Evolutionary conservation across 345 rosid species (phyloP), one percentile per base, ranked within the genome.

Genomic region (Hibiscus trionum): DNA sequence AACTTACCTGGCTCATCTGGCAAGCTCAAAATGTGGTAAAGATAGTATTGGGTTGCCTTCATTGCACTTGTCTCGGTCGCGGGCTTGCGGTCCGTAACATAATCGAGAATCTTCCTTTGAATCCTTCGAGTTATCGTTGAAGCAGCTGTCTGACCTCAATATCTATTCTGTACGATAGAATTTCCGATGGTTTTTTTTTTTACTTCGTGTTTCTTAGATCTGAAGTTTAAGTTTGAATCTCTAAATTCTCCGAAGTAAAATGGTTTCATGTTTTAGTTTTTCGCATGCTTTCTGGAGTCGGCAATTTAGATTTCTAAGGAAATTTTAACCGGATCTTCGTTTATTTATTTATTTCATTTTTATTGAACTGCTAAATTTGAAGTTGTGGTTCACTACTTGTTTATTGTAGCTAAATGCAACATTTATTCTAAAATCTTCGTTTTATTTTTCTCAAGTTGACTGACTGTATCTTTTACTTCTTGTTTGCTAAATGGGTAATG

Each of bases 211-310:
- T 73, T 15, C 7, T 63, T 70, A 57, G 77, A 56, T 14, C 76
- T 27, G 31, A 27, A 27, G 31, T 70, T 68, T 33, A 26, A 31
- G 6, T 8, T 33, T 2, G 47, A 72, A 55, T 76, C 75, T 73
- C 71, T 58, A 78, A 84, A 5, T 78, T 82, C 73, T 79, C 70
- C 77, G 83, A 78, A 78, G 79, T 70, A 27, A 71, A 24, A 55
- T 11, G n/a, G 5, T 37, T 12, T 21, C 5, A 29, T 49, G 19
- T n/a, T 17, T 67, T 21, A 17, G n/a, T 27, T 35, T 61, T 50
- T 69, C 57, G 37, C 33, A 62, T 72, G 24, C 1, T 21, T 21
- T 21, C 24, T 21, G 24, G 24, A 21, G 24, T 21, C 24, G 35
- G 66, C 73, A 71, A 44, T 65, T 60, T 33, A 26, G 37, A 33